Base-by-base conservation (phyloP, 2,329 filamentous ascomycete species). In the Penicillium nordicum region DNA sequence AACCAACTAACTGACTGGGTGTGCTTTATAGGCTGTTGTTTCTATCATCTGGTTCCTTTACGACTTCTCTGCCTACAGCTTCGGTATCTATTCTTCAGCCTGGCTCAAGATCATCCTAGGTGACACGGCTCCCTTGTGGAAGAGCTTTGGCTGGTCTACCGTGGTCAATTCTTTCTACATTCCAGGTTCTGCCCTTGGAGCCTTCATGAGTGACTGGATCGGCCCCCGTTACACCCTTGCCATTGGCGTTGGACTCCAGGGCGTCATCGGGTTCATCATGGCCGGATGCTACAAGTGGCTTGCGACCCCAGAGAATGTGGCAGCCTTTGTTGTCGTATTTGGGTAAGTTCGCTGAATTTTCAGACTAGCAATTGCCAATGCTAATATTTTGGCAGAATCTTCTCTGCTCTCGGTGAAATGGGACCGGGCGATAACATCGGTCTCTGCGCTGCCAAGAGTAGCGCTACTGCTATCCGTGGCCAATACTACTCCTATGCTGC, bases 371-470 rank as follows among this genome's bases (percentile, higher is more conserved):
- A 40, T 30, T 1, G 12, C 11, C 5, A 12, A 37, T 46, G 14
- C 14, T 46, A 50, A 48, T 58, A 29, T 38, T 38, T 37, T 10
- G 10, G 37, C 46, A 76, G 83, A 16, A 80, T 94, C 61, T 94
- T 94, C 76, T 78, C 90, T 1, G 83, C 87, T 0, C 80, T 93
- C 1, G 90, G 90, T 48, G 90, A 94, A 72, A 76, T 95, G 40
- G 92, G 92, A 0, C 91, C 92, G 0, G 92, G 92, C 12, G 89
- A 96, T 78, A 96, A 96, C 72, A 96, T 96, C 64, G 92, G 92
- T 3, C 82, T 96, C 0, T 74, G 95, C 30, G 92, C 92, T 0
- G 88, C 89, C 45, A 96, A 96, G 79, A 92, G 90, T 2, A 92
- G 87, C 66, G 90, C 92, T 0, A 96, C 92, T 5, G 88, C 89